Evolutionary conservation across 176 grass and related monocot genomes (phyloP), one percentile per base, ranked within the genome.

Genomic region (Avena insularis): DNA sequence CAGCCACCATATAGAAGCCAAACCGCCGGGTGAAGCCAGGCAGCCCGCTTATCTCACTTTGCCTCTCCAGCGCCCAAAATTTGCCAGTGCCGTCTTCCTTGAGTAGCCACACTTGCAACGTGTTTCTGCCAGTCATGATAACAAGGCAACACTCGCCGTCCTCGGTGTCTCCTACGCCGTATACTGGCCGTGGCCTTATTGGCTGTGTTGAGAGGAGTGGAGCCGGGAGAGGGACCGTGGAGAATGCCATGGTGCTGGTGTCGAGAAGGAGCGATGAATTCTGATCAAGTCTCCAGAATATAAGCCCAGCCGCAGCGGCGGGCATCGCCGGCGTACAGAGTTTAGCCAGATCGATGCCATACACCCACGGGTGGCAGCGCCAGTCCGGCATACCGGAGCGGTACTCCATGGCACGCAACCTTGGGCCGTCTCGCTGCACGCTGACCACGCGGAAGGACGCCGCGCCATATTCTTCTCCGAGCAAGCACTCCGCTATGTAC

Each of bases 31-130:
- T 57, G 55, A 57, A 19, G 55, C 16, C 17, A 17, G 19, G 2
- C 17, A 57, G 17, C 17, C 7, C 17, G 17, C 55, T 8, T 57
- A 19, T 57, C 1, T 20, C 5, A 5, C 17, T 2, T 57, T 57
- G 55, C 17, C 19, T 57, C 12, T 57, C 17, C 55, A 48, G 27
- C 29, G 38, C 58, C 83, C 83, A 64, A 11, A 3, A 1, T 10
- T 9, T 11, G 20, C 8, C 20, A 19, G 16, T 25, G 64, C 45
- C 56, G 4, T 77, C 20, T 27, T 65, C 27, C 54, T 48, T 47
- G 60, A 85, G 71, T 43, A 85, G 12, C 83, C 83, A 85, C 83
- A 85, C 17, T 16, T 85, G 83, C 45, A 64, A 11, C 62, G 58
- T 45, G 35, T 25, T 10, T 61, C 8, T 36, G 20, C 83, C 83